These are phyloP conservation scores for Coniochaeta ligniaria DNA, from an alignment of 2,329 filamentous ascomycete genomes.

Conservation along the genomic window DNA sequence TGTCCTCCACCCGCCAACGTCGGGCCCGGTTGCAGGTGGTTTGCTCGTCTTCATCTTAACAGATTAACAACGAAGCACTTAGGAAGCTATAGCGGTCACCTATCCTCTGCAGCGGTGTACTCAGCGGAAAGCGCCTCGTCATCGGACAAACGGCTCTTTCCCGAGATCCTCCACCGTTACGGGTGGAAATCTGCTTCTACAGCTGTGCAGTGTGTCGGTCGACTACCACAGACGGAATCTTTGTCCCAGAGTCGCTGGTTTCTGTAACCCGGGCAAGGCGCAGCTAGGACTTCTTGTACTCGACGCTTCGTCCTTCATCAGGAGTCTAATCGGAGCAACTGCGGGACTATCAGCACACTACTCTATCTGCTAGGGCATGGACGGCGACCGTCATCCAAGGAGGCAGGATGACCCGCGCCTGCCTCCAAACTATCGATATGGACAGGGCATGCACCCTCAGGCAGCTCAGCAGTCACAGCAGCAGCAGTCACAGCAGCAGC, in stretches of 20 bases:
- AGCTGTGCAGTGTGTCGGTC: neutral
- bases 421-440: slow-evolving; percentile 42
- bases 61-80: neutral
- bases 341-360: neutral
- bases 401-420: slow-evolving; percentile 68
- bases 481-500: neutral
- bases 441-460: neutral
- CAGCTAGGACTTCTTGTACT: neutral
- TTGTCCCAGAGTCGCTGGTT: neutral
- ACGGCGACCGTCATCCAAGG: slow-evolving; percentile 65
- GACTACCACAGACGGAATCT: neutral
- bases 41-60: neutral
- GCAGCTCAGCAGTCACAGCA: slow-evolving; percentile 29
- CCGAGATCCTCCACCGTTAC: neutral
- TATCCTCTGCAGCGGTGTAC: neutral
- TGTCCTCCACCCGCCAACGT: neutral
- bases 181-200: neutral
- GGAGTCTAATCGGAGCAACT: neutral
- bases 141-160: neutral
- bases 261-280: neutral
- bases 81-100: neutral
- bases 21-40: neutral
- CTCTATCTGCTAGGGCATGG: slow-evolving; percentile 54
- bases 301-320: neutral
- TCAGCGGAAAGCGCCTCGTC: neutral